These are phyloP conservation scores for Chalara sp. DNA, from an alignment of 2,329 filamentous ascomycete genomes.

Conservation along the genomic window DNA sequence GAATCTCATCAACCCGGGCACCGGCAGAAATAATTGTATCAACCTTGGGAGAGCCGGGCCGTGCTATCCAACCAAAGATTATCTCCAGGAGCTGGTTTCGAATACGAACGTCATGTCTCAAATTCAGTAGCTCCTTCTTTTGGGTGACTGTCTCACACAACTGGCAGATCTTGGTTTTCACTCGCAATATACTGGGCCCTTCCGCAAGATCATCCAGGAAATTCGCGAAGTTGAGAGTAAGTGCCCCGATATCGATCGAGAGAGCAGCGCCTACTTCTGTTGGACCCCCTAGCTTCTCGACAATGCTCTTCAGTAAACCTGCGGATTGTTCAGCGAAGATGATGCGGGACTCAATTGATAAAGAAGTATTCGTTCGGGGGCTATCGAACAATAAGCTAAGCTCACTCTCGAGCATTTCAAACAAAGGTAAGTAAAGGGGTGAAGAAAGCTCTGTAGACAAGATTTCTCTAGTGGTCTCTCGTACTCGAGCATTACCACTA, in stretches of 20 bases:
- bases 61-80: slow-evolving; percentile 62
- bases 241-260: slow-evolving; percentile 55
- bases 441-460: slow-evolving; percentile 59
- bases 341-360: slow-evolving; percentile 52
- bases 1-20: slow-evolving; percentile 48
- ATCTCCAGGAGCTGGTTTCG: slow-evolving; percentile 63
- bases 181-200: slow-evolving; percentile 47
- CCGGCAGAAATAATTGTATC: slow-evolving; percentile 29
- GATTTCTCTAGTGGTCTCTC: slow-evolving; percentile 61
- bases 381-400: slow-evolving; percentile 56
- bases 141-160: slow-evolving; percentile 58
- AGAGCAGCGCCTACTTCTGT: slow-evolving; percentile 56
- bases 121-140: slow-evolving; percentile 61
- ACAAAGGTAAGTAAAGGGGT: slow-evolving; percentile 53
- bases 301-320: slow-evolving; percentile 54
- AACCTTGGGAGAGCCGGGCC: slow-evolving; percentile 46
- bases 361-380: slow-evolving; percentile 41
- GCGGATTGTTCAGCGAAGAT: slow-evolving; percentile 63
- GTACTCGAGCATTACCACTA: slow-evolving; percentile 55
- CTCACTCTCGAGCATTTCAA: slow-evolving; percentile 58
- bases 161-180: slow-evolving; percentile 65
- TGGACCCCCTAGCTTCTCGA: slow-evolving; percentile 57
- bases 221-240: slow-evolving; percentile 60
- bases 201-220: slow-evolving; percentile 55
- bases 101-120: slow-evolving; percentile 62